phyloP scores from a whole-genome alignment of 345 rosid genomes.

The Pistacia atlantica region DNA sequence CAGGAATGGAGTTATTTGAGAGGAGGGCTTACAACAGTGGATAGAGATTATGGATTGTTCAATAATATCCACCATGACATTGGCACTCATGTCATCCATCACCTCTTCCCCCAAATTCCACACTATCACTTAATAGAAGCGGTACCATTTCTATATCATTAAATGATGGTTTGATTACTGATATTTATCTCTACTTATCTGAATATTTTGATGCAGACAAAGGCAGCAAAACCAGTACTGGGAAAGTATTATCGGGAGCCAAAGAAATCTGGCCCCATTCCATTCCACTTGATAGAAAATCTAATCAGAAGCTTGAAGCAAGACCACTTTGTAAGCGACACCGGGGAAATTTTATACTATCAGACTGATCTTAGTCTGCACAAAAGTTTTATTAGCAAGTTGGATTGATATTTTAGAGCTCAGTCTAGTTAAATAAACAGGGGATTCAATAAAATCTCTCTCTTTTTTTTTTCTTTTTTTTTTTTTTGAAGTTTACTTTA shows the following conservation, averaged over 20 bases:
- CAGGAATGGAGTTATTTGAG: conserved; percentile 89
- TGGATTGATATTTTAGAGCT: conserved; percentile 18
- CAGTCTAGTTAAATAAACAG: background rate
- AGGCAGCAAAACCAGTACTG: conserved; percentile 70
- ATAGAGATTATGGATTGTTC: conserved; percentile 78
- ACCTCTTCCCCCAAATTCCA: conserved; percentile 95
- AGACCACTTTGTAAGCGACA: conserved; percentile 79
- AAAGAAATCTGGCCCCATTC: conserved; percentile 64
- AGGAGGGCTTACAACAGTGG: conserved; percentile 89
- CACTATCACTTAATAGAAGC: conserved; percentile 86
- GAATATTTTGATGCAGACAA: conserved; percentile 43
- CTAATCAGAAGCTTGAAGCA: conserved; percentile 54
- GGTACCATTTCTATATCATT: conserved; percentile 24
- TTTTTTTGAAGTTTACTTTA: too few species aligned
- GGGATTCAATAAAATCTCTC: background rate
- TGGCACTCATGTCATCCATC: conserved; percentile 94
- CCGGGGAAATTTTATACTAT: conserved; percentile 73
- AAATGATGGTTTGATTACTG: background rate
- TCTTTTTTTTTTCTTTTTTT: too few species aligned
- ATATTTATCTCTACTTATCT: too few species aligned
- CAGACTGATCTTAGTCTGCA: conserved; percentile 53
- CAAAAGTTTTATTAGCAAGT: conserved; percentile 21
- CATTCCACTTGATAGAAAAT: conserved; percentile 59
- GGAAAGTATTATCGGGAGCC: conserved; percentile 90
- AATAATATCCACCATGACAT: conserved; percentile 87